Base-by-base conservation (phyloP, 495 filamentous ascomycete genomes). In the Penicillium canescens region DNA sequence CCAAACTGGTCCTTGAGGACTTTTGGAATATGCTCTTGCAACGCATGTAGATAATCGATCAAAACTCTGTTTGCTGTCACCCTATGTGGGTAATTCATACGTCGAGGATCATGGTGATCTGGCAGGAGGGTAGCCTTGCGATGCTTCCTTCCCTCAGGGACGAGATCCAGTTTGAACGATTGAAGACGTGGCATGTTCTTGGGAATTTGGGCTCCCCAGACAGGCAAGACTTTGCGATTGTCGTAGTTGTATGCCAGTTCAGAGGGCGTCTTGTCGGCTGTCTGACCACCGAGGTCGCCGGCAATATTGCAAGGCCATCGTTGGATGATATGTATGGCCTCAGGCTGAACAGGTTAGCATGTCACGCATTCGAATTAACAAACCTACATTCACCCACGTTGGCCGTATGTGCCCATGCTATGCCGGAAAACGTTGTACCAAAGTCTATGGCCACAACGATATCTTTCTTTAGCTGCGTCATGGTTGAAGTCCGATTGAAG, bases 41-140 rank as follows among this genome's bases (percentile, higher is more conserved):
- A 21, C 37, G 52, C 61, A 2, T 81, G 83, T 5, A 90, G 76
- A 59, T 87, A 90, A 61, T 90, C 86, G 46, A 80, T 82, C 10
- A 83, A 79, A 24, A 84, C 79, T 55, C 85, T 82, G 9, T 83
- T 75, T 6, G 83, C 77, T 1, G 77, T 82, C 59, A 83, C 82
- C 58, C 47, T 42, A 35, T 53, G 16, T 16, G 41, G 46, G 4
- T 11, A 80, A 78, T 62, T 78, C 80, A 39, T 38, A 39, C 31
- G 52, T 43, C 9, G 60, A 46, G n/a, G 51, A 39, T 41, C 44
- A 31, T 11, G 45, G 14, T 36, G 58, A 35, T 31, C 62, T 54
- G 34, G 36, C 20, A 40, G 55, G 42, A 68, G 44, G 36, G 49
- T 59, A 10, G 56, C 62, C 20, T 50, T 44, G 2, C 56, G 36